phyloP scores from a whole-genome alignment of 805 yeast genomes.

The Kodamaea laetipori region DNA sequence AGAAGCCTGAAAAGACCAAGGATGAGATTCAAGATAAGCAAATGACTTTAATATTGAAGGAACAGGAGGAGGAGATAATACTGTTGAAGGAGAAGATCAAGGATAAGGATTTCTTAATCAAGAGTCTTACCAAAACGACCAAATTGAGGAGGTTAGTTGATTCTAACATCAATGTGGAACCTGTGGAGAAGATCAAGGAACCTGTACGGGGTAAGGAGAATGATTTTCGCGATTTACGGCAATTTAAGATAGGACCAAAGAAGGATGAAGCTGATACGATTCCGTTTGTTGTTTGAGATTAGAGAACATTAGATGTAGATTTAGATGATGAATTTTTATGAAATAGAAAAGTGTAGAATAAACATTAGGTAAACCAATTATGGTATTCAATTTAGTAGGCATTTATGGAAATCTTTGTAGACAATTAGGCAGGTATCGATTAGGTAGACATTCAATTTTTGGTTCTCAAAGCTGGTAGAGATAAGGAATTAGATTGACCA shows the following conservation, averaged over 20 bases:
- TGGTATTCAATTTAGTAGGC: no score
- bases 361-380: no score
- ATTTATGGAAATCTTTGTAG: no score
- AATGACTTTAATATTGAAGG: slow-evolving; percentile 45
- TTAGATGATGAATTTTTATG: no score
- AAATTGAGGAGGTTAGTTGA: slow-evolving; percentile 54
- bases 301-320: not conserved
- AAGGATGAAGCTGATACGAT: slow-evolving; percentile 10
- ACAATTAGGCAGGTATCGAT: no score
- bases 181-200: not conserved
- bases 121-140: slow-evolving; percentile 66
- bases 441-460: no score
- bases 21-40: slow-evolving; percentile 17
- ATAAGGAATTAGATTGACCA: no score
- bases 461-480: no score
- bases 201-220: slow-evolving; percentile 14
- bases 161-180: slow-evolving; percentile 23
- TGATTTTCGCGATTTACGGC: slow-evolving; percentile 20
- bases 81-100: slow-evolving; percentile 62
- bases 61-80: slow-evolving; percentile 54
- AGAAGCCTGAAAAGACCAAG: slow-evolving; percentile 10
- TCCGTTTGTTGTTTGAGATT: slow-evolving; percentile 1
- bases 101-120: slow-evolving; percentile 79
- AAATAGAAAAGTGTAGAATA: no score
- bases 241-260: slow-evolving; percentile 26